Base-by-base conservation (phyloP, 768 basidiomycete genomes). In the Steccherinum ochraceum region DNA sequence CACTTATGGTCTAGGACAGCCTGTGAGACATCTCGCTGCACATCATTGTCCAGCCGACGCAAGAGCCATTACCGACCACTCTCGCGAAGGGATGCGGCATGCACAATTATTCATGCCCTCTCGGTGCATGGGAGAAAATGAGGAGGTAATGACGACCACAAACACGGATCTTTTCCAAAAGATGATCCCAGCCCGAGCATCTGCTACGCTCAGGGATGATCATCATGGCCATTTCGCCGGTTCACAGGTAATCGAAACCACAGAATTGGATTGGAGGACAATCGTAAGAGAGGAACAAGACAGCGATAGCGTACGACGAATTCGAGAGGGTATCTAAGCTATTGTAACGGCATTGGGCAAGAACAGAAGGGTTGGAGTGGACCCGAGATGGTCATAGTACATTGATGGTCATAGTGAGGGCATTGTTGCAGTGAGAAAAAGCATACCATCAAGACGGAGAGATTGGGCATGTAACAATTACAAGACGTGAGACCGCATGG, bases 401-500 rank as follows among this genome's bases (percentile, higher is more conserved):
- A 35, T 16, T 35, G 30, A 35, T 35, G 30, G 30, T 35, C 30
- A 35, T 35, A 35, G 7, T 35, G n/a, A 35, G 30, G 30, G 16
- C 30, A 35, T 7, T 35, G 30, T 16, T 7, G 30, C 16, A 35
- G 30, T 35, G 30, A 35, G 30, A 35, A n/a, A n/a, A 35, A 35
- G 30, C 30, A 35, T 35, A 35, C 30, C 30, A 16, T 35, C 30
- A 35, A 35, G 30, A 35, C 16, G 30, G 30, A 35, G 30, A 35
- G 16, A 35, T 7, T 7, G 7, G 16, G 16, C 30, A 35, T 35
- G 30, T 7, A 52, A 56, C 46, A 55, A 54, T 59, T 56, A 54
- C 51, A 49, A 50, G 40, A 53, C 57, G 49, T 56, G 41, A 50
- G 41, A 50, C n/a, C n/a, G 25, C 39, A 48, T 53, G 40, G 49